These are phyloP conservation scores for Trapa incisa DNA, from an alignment of 345 rosid genomes.

Conservation along the genomic window DNA sequence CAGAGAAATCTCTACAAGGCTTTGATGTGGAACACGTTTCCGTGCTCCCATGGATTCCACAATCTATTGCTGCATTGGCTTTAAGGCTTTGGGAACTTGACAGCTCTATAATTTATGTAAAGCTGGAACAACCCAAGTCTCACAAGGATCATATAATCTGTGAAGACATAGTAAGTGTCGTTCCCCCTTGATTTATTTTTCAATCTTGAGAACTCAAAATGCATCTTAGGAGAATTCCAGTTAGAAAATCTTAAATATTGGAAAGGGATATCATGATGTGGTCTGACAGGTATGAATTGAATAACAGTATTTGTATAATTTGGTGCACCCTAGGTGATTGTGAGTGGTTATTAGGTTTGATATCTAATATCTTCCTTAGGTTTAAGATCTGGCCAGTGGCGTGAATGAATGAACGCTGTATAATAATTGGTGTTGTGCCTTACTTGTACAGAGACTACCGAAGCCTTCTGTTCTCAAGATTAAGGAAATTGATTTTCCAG, in stretches of 20 bases:
- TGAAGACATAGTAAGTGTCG: conserved; percentile 42
- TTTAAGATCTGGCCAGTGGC: no score
- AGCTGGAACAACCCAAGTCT: conserved; percentile 46
- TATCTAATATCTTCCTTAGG: no score
- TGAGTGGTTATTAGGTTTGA: no score
- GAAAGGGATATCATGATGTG: no score
- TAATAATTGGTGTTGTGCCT: no score
- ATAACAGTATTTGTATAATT: no score
- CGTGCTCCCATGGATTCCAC: conserved; percentile 97
- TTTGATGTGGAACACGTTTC: conserved; percentile 29
- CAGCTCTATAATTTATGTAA: conserved; percentile 38
- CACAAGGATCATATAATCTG: conserved; percentile 30
- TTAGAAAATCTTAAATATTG: no score
- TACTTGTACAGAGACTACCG: conserved; percentile 41
- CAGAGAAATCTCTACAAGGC: conserved; percentile 15
- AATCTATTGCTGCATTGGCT: conserved; percentile 69
- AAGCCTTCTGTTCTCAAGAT: conserved; percentile 30
- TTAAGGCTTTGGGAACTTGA: conserved; percentile 81
- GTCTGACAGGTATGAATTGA: no score
- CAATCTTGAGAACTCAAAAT: background rate
- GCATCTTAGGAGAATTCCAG: background rate
- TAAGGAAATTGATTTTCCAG: conserved; percentile 36
- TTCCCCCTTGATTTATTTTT: background rate
- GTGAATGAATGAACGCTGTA: no score
- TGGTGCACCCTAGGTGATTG: no score